These are phyloP conservation scores for Aspergillus haitiensis DNA, from an alignment of 495 filamentous ascomycete species.

Conservation along the genomic window DNA sequence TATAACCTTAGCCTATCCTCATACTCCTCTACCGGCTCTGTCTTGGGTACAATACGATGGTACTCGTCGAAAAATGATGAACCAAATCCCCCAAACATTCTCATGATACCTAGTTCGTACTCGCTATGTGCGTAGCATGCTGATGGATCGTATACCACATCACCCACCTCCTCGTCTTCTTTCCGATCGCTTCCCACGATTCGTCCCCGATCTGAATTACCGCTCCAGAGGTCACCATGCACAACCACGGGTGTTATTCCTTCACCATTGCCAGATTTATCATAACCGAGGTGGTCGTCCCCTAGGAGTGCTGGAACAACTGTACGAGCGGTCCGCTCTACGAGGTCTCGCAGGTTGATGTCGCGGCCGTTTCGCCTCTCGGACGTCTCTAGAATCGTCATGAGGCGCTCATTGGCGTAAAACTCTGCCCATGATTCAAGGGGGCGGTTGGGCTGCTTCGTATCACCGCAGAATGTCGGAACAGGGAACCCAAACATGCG, in stretches of 20 bases:
- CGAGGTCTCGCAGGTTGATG: constrained; percentile 54
- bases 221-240: constrained; percentile 90
- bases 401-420: constrained; percentile 71
- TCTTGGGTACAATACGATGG: constrained; percentile 68
- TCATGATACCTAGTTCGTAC: constrained; percentile 92
- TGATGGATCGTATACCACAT: constrained; percentile 82
- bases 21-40: constrained; percentile 81
- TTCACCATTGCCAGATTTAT: constrained; percentile 42
- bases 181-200: constrained; percentile 50
- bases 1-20: constrained; percentile 78
- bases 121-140: constrained; percentile 82
- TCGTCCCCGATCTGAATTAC: constrained; percentile 70
- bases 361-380: constrained; percentile 65
- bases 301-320: constrained; percentile 75
- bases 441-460: constrained; percentile 73
- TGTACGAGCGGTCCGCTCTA: constrained; percentile 58
- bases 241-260: constrained; percentile 71
- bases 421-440: constrained; percentile 75
- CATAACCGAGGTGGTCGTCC: constrained; percentile 61
- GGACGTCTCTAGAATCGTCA: constrained; percentile 58
- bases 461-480: constrained; percentile 82
- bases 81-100: constrained; percentile 92
- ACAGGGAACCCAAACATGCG: constrained; percentile 79
- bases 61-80: constrained; percentile 72
- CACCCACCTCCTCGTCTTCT: constrained; percentile 56